These are phyloP conservation scores for Balakata baccata DNA, from an alignment of 345 rosid genomes.

Conservation along the genomic window DNA sequence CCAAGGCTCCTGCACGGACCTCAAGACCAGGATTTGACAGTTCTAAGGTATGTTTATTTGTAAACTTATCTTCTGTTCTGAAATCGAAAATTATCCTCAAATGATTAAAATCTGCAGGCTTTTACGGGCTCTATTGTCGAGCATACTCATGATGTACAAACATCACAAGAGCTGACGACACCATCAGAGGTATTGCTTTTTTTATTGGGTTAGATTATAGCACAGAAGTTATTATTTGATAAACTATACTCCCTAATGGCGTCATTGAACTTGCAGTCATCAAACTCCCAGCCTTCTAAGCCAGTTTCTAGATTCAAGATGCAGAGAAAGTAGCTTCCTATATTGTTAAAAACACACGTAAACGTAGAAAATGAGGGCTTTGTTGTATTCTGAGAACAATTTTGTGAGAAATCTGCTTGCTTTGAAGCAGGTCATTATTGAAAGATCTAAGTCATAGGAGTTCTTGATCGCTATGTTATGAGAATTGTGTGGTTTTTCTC, in stretches of 20 bases:
- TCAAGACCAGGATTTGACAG: slow-evolving; percentile 13
- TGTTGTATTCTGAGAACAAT: too few relatives aligned
- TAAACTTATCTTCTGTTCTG: background rate
- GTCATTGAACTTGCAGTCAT: slow-evolving; percentile 37
- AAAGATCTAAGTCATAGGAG: background rate
- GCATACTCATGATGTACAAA: slow-evolving; percentile 36
- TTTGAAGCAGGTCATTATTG: background rate
- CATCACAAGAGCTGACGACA: slow-evolving; percentile 21
- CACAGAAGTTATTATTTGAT: background rate
- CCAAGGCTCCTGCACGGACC: background rate
- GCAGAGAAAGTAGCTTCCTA: slow-evolving; percentile 51
- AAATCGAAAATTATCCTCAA: background rate
- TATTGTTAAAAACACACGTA: background rate
- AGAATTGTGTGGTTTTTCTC: background rate
- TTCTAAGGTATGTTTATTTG: slow-evolving; percentile 12
- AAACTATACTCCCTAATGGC: slow-evolving; percentile 2
- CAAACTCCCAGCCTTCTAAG: slow-evolving; percentile 53
- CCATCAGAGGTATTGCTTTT: slow-evolving; percentile 48
- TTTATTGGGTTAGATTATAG: background rate
- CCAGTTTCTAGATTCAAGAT: slow-evolving; percentile 81
- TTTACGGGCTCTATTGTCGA: slow-evolving; percentile 74
- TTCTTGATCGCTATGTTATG: background rate
- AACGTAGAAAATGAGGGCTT: background rate
- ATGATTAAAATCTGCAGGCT: slow-evolving; percentile 44
- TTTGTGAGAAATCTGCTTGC: background rate